These are phyloP conservation scores for Mycena epipterygia DNA, from an alignment of 768 basidiomycete species.

Conservation along the genomic window DNA sequence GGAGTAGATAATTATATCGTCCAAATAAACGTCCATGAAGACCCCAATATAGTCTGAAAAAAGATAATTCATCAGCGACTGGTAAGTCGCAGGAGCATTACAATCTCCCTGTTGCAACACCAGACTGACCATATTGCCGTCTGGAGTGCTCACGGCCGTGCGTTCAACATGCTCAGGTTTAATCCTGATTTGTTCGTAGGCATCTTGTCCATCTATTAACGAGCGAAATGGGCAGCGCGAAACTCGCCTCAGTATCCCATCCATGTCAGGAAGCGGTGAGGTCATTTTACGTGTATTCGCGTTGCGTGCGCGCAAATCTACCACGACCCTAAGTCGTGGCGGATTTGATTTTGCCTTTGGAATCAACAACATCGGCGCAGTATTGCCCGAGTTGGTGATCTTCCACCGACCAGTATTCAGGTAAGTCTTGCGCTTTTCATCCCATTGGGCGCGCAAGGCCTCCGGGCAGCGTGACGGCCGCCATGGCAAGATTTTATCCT, in stretches of 20 bases:
- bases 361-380: background rate
- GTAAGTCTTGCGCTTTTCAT: background rate
- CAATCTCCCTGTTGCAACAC: background rate
- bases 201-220: background rate
- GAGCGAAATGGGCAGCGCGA: background rate
- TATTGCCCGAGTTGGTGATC: background rate
- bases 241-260: background rate
- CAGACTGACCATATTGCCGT: background rate
- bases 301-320: background rate
- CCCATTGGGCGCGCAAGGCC: constrained; percentile 3
- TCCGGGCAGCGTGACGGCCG: constrained; percentile 40
- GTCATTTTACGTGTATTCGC: background rate
- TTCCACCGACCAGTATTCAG: background rate
- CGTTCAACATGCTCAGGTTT: background rate
- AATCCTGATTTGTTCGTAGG: background rate
- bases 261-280: too few relatives aligned
- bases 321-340: background rate
- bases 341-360: background rate
- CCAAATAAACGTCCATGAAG: too few relatives aligned
- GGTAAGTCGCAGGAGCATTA: too few relatives aligned
- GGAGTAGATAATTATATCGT: background rate
- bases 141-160: background rate
- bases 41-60: too few relatives aligned
- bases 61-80: too few relatives aligned
- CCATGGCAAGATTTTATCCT: constrained; percentile 39